phyloP scores from a whole-genome alignment of 768 basidiomycete species.

The Ramaria sp. region DNA sequence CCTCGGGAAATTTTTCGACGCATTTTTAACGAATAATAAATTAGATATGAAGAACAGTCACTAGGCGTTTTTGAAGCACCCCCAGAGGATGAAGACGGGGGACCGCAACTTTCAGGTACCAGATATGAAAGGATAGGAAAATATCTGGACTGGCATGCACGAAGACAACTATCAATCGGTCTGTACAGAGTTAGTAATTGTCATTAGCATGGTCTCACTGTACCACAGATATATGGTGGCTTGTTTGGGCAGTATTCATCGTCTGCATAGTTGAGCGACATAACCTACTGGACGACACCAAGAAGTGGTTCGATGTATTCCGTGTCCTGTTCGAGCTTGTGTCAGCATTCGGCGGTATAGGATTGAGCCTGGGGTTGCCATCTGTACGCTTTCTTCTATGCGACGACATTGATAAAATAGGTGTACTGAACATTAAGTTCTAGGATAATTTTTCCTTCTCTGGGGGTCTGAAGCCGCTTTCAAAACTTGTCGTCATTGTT shows the following conservation, averaged over 20 bases:
- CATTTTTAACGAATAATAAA: background rate
- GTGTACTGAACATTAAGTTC: background rate
- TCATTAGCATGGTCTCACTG: background rate
- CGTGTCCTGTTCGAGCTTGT: constrained; percentile 65
- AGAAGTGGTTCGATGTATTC: constrained; percentile 79
- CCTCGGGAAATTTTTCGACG: background rate
- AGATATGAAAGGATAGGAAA: constrained; percentile 48
- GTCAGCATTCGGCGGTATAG: constrained; percentile 83
- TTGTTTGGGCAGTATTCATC: constrained; percentile 73
- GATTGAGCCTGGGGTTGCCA: constrained; percentile 83
- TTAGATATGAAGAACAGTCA: constrained; percentile 70
- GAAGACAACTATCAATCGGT: constrained; percentile 89
- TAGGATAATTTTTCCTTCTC: constrained; percentile 77
- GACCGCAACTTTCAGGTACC: constrained; percentile 18
- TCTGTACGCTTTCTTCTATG: constrained; percentile 35
- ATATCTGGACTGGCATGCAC: constrained; percentile 73
- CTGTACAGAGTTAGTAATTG: constrained; percentile 14
- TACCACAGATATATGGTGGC: constrained; percentile 87
- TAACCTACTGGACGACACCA: background rate
- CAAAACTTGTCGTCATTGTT: constrained; percentile 75
- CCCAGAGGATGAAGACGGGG: constrained; percentile 38
- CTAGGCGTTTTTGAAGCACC: constrained; percentile 59
- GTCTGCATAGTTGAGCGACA: constrained; percentile 76
- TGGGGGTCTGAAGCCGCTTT: constrained; percentile 67
- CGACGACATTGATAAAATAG: background rate